Evolutionary conservation across 2,329 filamentous ascomycete species (phyloP).

Genomic region (Sarocladiaceae sp.): DNA sequence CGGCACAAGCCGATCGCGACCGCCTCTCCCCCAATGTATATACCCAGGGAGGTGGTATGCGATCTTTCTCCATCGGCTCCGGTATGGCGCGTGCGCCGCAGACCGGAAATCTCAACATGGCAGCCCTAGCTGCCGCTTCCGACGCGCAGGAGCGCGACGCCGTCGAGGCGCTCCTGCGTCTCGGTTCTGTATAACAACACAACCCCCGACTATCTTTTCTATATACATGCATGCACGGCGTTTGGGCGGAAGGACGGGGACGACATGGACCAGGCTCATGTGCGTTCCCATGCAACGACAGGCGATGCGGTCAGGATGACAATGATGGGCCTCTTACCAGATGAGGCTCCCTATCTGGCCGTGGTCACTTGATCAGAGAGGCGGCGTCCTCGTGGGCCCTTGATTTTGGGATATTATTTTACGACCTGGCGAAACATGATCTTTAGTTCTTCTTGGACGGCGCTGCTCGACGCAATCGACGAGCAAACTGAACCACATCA

Average conservation of each 20-base stretch:
- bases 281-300: too few species aligned
- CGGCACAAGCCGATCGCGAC: conserved; percentile 48
- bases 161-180: conserved; percentile 71
- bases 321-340: too few species aligned
- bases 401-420: not conserved
- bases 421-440: not conserved
- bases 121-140: conserved; percentile 43
- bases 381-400: not conserved
- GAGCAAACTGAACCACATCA: too few species aligned
- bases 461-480: not conserved
- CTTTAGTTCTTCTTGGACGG: too few species aligned
- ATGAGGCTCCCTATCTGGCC: too few species aligned
- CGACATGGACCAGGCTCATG: not conserved
- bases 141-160: conserved; percentile 75
- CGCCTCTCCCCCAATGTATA: conserved; percentile 37
- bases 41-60: conserved; percentile 34
- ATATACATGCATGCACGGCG: conserved; percentile 43
- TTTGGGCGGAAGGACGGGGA: conserved; percentile 27
- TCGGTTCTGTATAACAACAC: conserved; percentile 67
- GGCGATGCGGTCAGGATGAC: too few species aligned
- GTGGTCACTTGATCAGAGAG: not conserved
- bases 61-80: conserved; percentile 42
- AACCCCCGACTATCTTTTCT: conserved; percentile 12
- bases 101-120: conserved; percentile 36
- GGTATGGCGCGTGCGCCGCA: conserved; percentile 50